A percentile compares a stretch with the other conserved stretches of the same genome.
Evolutionary conservation across 2,329 filamentous ascomycete species (phyloP).

Genomic region (Emmonsiellopsis sp.): DNA sequence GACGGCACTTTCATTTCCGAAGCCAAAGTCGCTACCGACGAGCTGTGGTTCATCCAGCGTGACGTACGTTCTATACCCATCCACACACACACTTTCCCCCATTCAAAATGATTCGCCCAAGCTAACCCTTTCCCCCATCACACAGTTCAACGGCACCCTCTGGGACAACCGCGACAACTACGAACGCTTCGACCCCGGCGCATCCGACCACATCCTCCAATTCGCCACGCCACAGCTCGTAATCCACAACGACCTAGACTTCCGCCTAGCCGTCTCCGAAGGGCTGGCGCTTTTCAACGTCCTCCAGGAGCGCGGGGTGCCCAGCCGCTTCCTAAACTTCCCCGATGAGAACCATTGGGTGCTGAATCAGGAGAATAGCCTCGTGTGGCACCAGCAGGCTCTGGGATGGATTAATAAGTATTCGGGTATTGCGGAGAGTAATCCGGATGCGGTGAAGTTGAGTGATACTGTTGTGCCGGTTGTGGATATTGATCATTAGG

Average conservation of each 20-base stretch:
- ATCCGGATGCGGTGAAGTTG: slow-evolving; percentile 23
- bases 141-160: slow-evolving; percentile 39
- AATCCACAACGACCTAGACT: slow-evolving; percentile 79
- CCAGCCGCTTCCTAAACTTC: slow-evolving; percentile 69
- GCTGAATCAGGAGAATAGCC: slow-evolving; percentile 74
- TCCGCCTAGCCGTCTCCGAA: slow-evolving; percentile 72
- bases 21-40: slow-evolving; percentile 42
- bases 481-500: slow-evolving; percentile 14
- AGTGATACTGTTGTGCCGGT: slow-evolving; percentile 26
- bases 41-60: slow-evolving; percentile 45
- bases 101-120: not conserved
- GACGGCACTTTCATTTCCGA: slow-evolving; percentile 69
- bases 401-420: slow-evolving; percentile 60
- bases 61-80: slow-evolving; percentile 21
- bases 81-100: not conserved
- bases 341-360: slow-evolving; percentile 71
- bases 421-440: slow-evolving; percentile 24
- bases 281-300: slow-evolving; percentile 74
- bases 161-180: slow-evolving; percentile 53
- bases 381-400: slow-evolving; percentile 81
- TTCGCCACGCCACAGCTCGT: slow-evolving; percentile 78
- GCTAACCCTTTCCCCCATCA: not conserved
- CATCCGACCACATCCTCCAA: slow-evolving; percentile 48
- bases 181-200: slow-evolving; percentile 58
- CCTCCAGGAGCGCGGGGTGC: slow-evolving; percentile 62